Evolutionary conservation across 1,284 basidiomycete genomes (phyloP).

Genomic region (Retiboletus flavoniger): DNA sequence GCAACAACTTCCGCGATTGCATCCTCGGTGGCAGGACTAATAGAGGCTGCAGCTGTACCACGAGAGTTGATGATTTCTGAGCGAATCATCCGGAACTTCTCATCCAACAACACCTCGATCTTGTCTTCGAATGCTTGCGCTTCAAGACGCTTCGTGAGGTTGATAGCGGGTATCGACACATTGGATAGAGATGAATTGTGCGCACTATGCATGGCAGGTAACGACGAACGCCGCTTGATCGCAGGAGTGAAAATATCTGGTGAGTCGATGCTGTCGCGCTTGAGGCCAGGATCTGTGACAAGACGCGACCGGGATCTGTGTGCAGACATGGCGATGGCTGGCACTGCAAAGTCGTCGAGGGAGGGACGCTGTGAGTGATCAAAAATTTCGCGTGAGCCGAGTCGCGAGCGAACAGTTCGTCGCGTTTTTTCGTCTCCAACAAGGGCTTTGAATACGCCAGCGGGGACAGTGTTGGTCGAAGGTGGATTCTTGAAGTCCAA

Average conservation of each 20-base stretch:
- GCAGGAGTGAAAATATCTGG: conserved; percentile 54
- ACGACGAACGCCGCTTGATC: conserved; percentile 54
- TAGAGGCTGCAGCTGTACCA: conserved; percentile 21
- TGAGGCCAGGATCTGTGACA: conserved; percentile 52
- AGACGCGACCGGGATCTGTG: conserved; percentile 52
- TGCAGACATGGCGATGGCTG: conserved; percentile 56
- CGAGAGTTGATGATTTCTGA: conserved; percentile 39
- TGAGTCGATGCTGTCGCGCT: conserved; percentile 23
- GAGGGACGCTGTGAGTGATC: conserved; percentile 67
- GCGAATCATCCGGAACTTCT: conserved; percentile 58
- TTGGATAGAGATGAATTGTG: conserved; percentile 42
- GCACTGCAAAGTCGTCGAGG: conserved; percentile 70
- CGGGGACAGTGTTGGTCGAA: conserved; percentile 74
- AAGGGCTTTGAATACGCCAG: conserved; percentile 78
- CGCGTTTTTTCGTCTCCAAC: conserved; percentile 66
- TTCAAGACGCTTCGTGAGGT: conserved; percentile 57
- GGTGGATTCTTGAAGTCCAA: conserved; percentile 76
- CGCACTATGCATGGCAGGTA: conserved; percentile 53
- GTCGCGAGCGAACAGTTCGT: conserved; percentile 66
- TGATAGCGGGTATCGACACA: conserved; percentile 46
- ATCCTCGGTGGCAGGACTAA: conserved; percentile 51
- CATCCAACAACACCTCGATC: conserved; percentile 60
- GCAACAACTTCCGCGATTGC: conserved; percentile 65
- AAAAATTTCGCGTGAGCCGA: conserved; percentile 61
- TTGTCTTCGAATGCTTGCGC: conserved; percentile 58